phyloP scores from a whole-genome alignment of 495 filamentous ascomycete species.

The Neurospora sp. region DNA sequence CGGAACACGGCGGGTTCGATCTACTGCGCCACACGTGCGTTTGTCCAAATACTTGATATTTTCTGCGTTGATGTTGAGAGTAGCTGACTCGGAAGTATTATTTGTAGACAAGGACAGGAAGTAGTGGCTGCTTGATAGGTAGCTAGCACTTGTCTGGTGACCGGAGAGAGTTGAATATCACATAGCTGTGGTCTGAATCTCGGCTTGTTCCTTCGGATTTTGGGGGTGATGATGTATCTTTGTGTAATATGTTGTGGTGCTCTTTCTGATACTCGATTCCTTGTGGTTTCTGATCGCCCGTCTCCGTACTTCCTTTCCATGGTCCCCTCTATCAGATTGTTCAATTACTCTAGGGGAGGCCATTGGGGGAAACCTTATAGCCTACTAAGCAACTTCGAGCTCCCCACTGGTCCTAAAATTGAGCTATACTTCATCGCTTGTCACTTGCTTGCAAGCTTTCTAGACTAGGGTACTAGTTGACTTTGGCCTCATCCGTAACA shows the following conservation, averaged over 20 bases:
- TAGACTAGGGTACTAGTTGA: too few relatives aligned
- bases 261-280: not conserved
- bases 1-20: not conserved
- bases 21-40: not conserved
- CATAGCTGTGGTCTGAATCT: not conserved
- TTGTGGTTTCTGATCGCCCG: not conserved
- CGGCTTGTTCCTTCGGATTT: not conserved
- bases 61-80: not conserved
- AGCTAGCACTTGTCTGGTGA: not conserved
- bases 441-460: too few relatives aligned
- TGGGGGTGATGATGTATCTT: not conserved
- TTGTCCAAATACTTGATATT: too few relatives aligned
- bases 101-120: not conserved
- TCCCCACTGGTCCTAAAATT: too few relatives aligned
- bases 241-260: not conserved
- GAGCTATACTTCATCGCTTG: too few relatives aligned
- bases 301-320: not conserved
- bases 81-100: not conserved
- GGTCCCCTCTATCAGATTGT: too few relatives aligned
- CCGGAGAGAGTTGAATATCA: not conserved
- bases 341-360: too few relatives aligned
- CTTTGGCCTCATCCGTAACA: too few relatives aligned
- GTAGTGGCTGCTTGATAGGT: not conserved
- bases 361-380: too few relatives aligned
- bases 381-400: too few relatives aligned